Evolutionary conservation across 768 basidiomycete species (phyloP).

Genomic region (Termitomyces titanicus): DNA sequence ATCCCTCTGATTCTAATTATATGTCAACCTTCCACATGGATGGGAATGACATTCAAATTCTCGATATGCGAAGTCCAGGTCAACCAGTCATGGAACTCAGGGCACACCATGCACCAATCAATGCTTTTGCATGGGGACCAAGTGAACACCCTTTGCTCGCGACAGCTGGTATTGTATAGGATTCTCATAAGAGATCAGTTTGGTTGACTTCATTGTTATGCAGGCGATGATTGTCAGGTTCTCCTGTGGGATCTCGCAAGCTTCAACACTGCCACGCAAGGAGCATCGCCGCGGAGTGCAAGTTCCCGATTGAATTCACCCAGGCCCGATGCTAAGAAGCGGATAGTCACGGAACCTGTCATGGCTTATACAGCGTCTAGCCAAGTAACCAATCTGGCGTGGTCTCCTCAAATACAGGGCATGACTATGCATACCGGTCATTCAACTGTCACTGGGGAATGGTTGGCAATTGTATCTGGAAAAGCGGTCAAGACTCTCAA

Average conservation of each 20-base stretch:
- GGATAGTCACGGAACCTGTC: constrained; percentile 67
- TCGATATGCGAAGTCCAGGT: constrained; percentile 97
- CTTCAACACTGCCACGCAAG: constrained; percentile 51
- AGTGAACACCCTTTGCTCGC: constrained; percentile 81
- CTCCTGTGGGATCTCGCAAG: constrained; percentile 83
- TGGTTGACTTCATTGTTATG: constrained; percentile 4
- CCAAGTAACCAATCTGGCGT: constrained; percentile 82
- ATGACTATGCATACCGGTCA: constrained; percentile 74
- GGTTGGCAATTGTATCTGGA: constrained; percentile 82
- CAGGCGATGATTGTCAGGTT: constrained; percentile 94
- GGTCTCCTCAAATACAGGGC: constrained; percentile 83
- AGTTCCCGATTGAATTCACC: constrained; percentile 77
- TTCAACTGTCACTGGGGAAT: constrained; percentile 75
- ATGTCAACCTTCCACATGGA: constrained; percentile 98
- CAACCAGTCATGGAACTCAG: constrained; percentile 90
- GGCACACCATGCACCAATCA: constrained; percentile 78
- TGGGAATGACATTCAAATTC: constrained; percentile 81
- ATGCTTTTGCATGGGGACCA: constrained; percentile 89
- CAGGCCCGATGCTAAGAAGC: constrained; percentile 77
- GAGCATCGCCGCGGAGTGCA: constrained; percentile 65
- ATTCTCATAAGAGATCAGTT: not conserved
- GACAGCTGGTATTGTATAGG: constrained; percentile 66
- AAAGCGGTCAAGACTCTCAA: constrained; percentile 80
- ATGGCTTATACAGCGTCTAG: constrained; percentile 79
- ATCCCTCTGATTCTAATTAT: constrained; percentile 89